Conservation (phyloP, 2,329 filamentous ascomycete genomes). For the Aspergillus hiratsukae region DNA sequence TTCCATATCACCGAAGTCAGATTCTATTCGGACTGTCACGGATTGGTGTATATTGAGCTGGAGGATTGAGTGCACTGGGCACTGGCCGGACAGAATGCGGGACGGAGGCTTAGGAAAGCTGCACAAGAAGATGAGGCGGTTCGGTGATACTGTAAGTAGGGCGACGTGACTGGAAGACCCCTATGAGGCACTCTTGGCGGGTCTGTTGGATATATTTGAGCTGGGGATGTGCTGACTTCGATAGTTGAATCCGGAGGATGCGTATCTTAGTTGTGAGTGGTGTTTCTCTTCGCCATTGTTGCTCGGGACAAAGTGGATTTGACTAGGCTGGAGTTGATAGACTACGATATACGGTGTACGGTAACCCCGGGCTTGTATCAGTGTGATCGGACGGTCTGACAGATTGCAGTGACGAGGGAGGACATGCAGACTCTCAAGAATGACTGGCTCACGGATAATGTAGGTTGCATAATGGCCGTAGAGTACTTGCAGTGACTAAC, state of each 20-base stretch:
- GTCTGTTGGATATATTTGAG: not conserved
- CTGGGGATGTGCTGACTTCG: conserved; percentile 15
- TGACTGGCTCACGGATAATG: conserved; percentile 97
- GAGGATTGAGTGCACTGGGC: not conserved
- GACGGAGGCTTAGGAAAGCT: conserved; percentile 27
- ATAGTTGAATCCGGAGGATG: conserved; percentile 58
- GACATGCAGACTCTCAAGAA: conserved; percentile 83
- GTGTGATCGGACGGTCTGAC: conserved; percentile 10
- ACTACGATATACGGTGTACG: conserved; percentile 62
- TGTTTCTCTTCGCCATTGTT: conserved; percentile 1
- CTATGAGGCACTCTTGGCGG: not conserved
- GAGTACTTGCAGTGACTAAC: conserved; percentile 19
- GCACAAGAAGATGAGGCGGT: conserved; percentile 34
- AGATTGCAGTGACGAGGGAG: conserved; percentile 68
- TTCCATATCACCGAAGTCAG: not conserved
- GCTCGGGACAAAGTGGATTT: conserved; percentile 3
- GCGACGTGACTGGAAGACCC: too few species aligned
- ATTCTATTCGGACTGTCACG: not conserved
- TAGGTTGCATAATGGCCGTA: conserved; percentile 41
- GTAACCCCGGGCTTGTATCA: conserved; percentile 9
- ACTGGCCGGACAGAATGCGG: conserved; percentile 14
- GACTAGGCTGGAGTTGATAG: conserved; percentile 35
- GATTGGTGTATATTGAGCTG: not conserved
- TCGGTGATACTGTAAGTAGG: conserved; percentile 34
- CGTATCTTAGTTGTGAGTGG: conserved; percentile 65